Evolutionary conservation across 352 stramenopile species (phyloP).

Genomic region (Phytophthora cactorum): DNA sequence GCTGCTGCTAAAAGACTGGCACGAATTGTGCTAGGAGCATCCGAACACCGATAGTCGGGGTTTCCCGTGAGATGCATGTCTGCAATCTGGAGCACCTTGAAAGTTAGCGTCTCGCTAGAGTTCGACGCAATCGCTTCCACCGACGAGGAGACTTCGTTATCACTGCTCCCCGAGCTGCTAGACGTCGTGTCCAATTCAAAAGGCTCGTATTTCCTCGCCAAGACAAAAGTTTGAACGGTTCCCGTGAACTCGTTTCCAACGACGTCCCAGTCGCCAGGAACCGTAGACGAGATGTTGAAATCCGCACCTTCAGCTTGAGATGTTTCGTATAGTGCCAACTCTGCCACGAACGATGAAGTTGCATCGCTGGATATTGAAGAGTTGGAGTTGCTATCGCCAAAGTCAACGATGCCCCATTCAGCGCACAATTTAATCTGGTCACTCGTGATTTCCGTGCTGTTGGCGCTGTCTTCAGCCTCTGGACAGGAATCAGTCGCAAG

Average conservation of each 20-base stretch:
- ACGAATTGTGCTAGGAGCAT: conserved; percentile 29
- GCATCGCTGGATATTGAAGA: conserved; percentile 18
- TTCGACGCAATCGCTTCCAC: conserved; percentile 34
- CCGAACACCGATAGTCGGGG: conserved; percentile 38
- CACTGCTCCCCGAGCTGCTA: not conserved
- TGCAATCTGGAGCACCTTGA: conserved; percentile 74
- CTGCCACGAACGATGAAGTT: conserved; percentile 34
- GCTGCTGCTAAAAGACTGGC: conserved; percentile 34
- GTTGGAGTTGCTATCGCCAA: conserved; percentile 17
- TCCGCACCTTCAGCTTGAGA: conserved; percentile 21
- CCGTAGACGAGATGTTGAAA: conserved; percentile 24
- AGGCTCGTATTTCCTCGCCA: conserved; percentile 27
- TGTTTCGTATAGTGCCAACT: conserved; percentile 35
- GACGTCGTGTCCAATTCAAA: conserved; percentile 19
- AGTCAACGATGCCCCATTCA: conserved; percentile 28
- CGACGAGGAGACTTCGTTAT: conserved; percentile 34
- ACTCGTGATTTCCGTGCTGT: conserved; percentile 32
- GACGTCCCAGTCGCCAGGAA: conserved; percentile 34
- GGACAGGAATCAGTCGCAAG: conserved; percentile 23
- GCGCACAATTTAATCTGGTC: conserved; percentile 35
- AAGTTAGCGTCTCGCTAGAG: conserved; percentile 38
- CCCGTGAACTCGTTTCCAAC: conserved; percentile 29
- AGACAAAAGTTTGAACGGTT: conserved; percentile 27
- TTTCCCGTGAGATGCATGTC: conserved; percentile 68
- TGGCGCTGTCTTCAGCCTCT: conserved; percentile 4